Evolutionary conservation across 2,329 filamentous ascomycete species (phyloP), one percentile per base, ranked within the genome.

Genomic region (Beauveria brongniartii): DNA sequence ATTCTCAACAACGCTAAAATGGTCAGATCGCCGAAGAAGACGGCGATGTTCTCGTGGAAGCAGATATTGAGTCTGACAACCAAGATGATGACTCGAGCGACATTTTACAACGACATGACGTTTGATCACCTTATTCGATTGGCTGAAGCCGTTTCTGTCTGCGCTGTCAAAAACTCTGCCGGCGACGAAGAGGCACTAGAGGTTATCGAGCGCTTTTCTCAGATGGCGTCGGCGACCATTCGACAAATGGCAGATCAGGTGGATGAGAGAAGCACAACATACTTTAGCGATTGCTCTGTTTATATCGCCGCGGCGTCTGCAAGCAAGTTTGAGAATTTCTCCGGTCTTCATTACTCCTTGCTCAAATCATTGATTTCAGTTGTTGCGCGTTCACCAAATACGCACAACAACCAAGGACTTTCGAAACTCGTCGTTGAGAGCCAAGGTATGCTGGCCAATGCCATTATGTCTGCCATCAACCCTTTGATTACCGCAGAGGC

Each of bases 11-110:
- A 68, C 55, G 68, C 58, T 22, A 67, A 62, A 55, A 67, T 67
- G 66, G 34, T 62, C 7, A 69, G 71, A 44, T 59, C 66, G 5
- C 67, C 67, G 1, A 69, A 68, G 30, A 64, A 66, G 24, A 55
- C 71, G 3, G 63, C 70, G 4, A 40, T 70, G 2, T 65, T 70
- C 10, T 65, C 68, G 10, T 77, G 74, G 71, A 74, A 71, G 55
- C 62, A 72, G 10, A 65, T 79, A 5, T 69, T 84, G 7, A 73
- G 75, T 22, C 65, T 84, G 53, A 75, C 78, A 64, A 68, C 75
- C 3, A 83, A 80, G 65, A 69, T 83, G 26, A 81, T 82, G 76
- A 68, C 70, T 5, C 74, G 75, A n/a, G 75, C 81, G 0, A 82
- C 79, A 0, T 81, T 81, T 61, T 80, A 83, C 64, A 71, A 79